Evolutionary conservation across 2,329 filamentous ascomycete species (phyloP).

Genomic region (Nigrospora osmanthi): DNA sequence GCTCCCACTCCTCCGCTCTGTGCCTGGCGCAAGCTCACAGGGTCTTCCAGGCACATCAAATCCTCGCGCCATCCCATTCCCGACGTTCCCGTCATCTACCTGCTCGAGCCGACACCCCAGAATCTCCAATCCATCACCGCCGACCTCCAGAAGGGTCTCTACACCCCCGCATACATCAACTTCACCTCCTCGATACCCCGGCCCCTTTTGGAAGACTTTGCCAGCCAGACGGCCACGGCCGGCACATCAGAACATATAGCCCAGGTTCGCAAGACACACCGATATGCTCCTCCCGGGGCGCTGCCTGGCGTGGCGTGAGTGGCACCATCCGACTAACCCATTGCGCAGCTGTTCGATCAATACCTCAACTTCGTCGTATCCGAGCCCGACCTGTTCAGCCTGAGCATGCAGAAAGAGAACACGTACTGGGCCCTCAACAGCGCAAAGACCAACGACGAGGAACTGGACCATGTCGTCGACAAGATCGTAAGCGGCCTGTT

Average conservation of each 20-base stretch:
- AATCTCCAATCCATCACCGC: conserved; percentile 79
- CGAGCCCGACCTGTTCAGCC: conserved; percentile 89
- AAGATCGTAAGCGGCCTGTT: conserved; percentile 94
- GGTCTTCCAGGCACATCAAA: conserved; percentile 59
- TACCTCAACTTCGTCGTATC: conserved; percentile 96
- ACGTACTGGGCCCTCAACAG: conserved; percentile 97
- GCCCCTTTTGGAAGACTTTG: conserved; percentile 89
- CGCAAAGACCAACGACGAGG: conserved; percentile 80
- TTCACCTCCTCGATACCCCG: conserved; percentile 91
- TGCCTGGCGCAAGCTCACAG: not conserved
- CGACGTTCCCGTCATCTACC: conserved; percentile 91
- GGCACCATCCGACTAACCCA: no score
- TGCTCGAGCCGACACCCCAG: conserved; percentile 78
- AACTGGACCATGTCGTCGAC: conserved; percentile 81
- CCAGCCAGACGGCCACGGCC: conserved; percentile 73
- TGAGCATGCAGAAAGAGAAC: conserved; percentile 84
- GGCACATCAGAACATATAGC: conserved; percentile 85
- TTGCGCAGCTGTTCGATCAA: conserved; percentile 77
- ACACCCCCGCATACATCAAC: conserved; percentile 92
- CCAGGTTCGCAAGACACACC: no score
- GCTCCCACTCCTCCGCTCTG: conserved; percentile 8
- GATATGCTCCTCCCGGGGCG: no score
- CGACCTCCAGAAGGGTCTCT: conserved; percentile 81
- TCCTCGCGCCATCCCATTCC: conserved; percentile 82
- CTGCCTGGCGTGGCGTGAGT: no score